These are phyloP conservation scores for Flaveria floridana DNA, from an alignment of 140 eudicot genomes.

Conservation along the genomic window DNA sequence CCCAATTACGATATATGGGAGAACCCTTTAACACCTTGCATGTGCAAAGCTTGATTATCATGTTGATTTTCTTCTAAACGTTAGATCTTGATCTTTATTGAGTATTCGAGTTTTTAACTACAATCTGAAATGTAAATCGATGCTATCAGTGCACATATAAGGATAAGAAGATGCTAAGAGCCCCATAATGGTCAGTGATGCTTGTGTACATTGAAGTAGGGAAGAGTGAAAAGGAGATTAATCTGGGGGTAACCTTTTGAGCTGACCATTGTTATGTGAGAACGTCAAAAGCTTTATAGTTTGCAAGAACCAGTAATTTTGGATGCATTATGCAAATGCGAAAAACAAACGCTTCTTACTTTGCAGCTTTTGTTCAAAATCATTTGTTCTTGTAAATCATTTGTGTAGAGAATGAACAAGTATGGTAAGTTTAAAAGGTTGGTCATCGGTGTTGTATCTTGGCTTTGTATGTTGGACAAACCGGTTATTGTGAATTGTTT, in stretches of 20 bases:
- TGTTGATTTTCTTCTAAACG: conserved; percentile 23
- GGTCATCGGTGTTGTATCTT: conserved; percentile 25
- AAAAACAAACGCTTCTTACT: neutral
- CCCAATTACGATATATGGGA: conserved; percentile 98
- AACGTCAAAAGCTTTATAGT: conserved; percentile 11
- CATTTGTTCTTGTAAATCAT: neutral
- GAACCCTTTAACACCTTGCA: conserved; percentile 96
- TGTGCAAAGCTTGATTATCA: conserved; percentile 75
- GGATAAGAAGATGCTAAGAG: conserved; percentile 27
- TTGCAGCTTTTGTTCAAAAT: conserved; percentile 9
- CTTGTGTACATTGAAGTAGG: conserved; percentile 37
- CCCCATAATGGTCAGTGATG: conserved; percentile 16
- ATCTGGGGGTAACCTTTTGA: conserved; percentile 15
- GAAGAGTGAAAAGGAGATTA: conserved; percentile 25
- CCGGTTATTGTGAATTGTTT: conserved; percentile 9
- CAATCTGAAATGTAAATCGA: conserved; percentile 18
- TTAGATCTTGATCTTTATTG: conserved; percentile 30
- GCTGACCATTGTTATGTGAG: conserved; percentile 16
- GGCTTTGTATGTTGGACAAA: neutral
- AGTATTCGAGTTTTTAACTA: conserved; percentile 14
- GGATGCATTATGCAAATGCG: conserved; percentile 15
- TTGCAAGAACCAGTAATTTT: conserved; percentile 21
- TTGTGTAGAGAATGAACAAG: conserved; percentile 3
- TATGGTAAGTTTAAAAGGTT: conserved; percentile 18
- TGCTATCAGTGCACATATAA: conserved; percentile 9